Conservation (phyloP, 1,139 yeast genomes). For the Barnettozyma hawaiiensis region DNA sequence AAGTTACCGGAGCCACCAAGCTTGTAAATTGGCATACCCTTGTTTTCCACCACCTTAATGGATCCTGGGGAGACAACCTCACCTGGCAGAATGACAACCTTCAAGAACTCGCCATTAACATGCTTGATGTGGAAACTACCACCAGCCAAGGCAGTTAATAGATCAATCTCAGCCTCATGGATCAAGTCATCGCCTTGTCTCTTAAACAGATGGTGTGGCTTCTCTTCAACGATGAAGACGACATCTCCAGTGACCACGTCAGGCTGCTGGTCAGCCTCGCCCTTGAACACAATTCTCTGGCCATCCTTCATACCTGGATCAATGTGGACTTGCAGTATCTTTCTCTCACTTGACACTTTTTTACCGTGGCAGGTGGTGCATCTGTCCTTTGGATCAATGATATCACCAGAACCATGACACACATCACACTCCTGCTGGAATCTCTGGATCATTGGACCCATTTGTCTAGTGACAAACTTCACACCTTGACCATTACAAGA, state of each 20-base stretch:
- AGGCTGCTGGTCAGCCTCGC: constrained; percentile 98
- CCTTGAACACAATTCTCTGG: constrained; percentile 83
- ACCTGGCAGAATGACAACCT: constrained; percentile 81
- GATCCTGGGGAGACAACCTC: constrained; percentile 86
- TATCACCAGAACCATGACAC: constrained; percentile 92
- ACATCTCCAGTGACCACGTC: constrained; percentile 96
- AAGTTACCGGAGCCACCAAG: constrained; percentile 73
- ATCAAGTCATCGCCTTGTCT: constrained; percentile 89
- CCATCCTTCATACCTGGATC: constrained; percentile 98
- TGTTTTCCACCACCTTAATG: constrained; percentile 77
- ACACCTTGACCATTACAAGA: constrained; percentile 89
- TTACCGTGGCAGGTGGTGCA: constrained; percentile 87
- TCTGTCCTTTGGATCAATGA: constrained; percentile 80
- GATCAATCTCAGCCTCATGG: constrained; percentile 83
- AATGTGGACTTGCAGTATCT: constrained; percentile 87
- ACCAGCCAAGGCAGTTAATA: constrained; percentile 93
- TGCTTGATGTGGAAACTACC: constrained; percentile 87
- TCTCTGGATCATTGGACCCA: constrained; percentile 99
- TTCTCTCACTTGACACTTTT: constrained; percentile 82
- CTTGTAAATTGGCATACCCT: constrained; percentile 92
- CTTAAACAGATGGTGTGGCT: constrained; percentile 71
- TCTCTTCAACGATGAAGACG: constrained; percentile 83
- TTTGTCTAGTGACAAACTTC: constrained; percentile 90
- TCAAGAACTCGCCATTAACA: constrained; percentile 81
- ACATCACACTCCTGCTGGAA: constrained; percentile 92